Percentiles rank a stretch among this genome's conserved stretches.
phyloP scores from a whole-genome alignment of 345 rosid genomes.

The Populus tremula region DNA sequence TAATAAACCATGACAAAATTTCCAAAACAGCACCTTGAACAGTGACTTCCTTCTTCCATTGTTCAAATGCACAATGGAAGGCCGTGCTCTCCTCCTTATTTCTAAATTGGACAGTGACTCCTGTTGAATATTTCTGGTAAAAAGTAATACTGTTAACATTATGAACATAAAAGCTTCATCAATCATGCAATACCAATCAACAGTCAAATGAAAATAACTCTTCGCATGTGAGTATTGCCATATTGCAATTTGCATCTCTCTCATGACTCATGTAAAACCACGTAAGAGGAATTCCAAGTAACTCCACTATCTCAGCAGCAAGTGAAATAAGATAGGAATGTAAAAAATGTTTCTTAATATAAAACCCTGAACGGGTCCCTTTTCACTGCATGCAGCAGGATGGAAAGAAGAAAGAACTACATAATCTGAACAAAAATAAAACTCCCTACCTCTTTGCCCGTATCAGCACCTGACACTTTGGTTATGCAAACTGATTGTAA shows the following conservation, averaged over 20 bases:
- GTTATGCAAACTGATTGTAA: conserved; percentile 64
- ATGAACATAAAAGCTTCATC: conserved; percentile 11
- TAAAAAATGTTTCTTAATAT: neutral
- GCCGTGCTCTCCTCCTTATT: conserved; percentile 71
- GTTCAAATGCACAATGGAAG: conserved; percentile 77
- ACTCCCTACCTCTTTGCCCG: conserved; percentile 55
- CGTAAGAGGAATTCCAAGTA: neutral
- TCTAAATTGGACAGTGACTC: conserved; percentile 58
- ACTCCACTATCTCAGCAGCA: neutral
- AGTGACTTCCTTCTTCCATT: conserved; percentile 62
- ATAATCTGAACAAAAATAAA: neutral
- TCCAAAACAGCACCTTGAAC: conserved; percentile 57
- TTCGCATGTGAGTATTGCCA: neutral
- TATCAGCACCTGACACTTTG: conserved; percentile 31
- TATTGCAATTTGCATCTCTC: neutral
- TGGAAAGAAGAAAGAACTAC: neutral
- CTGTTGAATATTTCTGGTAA: conserved; percentile 71
- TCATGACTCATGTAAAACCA: neutral
- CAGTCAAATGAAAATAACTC: too few species aligned
- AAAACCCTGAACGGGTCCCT: too few species aligned
- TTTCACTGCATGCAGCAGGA: neutral
- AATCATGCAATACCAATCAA: neutral
- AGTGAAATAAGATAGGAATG: neutral
- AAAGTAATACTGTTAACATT: conserved; percentile 25
- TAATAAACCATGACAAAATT: conserved; percentile 18